A percentile compares a stretch with the other conserved stretches of the same genome.
phyloP scores from a whole-genome alignment of 805 yeast genomes.

The Saturnispora dispora region DNA sequence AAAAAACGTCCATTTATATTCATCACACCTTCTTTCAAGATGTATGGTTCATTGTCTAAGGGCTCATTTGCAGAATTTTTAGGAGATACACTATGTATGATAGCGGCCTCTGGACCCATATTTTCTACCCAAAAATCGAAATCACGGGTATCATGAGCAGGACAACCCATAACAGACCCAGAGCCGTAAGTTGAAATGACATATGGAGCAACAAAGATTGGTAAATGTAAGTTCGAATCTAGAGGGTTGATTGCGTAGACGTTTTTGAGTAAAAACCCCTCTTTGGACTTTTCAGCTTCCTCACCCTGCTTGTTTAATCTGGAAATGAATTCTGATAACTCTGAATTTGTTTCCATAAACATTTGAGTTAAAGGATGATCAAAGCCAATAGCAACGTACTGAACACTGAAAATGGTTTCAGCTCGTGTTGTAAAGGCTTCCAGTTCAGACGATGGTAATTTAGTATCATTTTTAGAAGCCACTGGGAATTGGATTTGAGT shows the following conservation, averaged over 20 bases:
- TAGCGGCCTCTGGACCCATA: slow-evolving; percentile 34
- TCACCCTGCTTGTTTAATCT: slow-evolving; percentile 30
- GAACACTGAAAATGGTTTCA: slow-evolving; percentile 78
- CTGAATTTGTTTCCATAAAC: slow-evolving; percentile 29
- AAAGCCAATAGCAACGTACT: slow-evolving; percentile 69
- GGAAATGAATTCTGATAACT: slow-evolving; percentile 40
- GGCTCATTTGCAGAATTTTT: slow-evolving; percentile 1
- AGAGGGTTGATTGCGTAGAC: slow-evolving; percentile 54
- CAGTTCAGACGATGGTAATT: slow-evolving; percentile 23
- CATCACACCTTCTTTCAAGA: slow-evolving; percentile 38
- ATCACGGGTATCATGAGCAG: slow-evolving; percentile 87
- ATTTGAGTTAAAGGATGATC: slow-evolving; percentile 53
- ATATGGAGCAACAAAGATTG: slow-evolving; percentile 86
- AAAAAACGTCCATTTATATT: slow-evolving; percentile 39
- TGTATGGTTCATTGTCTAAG: slow-evolving; percentile 26
- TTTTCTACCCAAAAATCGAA: slow-evolving; percentile 68
- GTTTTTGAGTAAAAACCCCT: slow-evolving; percentile 46
- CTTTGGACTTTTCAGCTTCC: slow-evolving; percentile 35
- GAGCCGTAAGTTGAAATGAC: slow-evolving; percentile 77
- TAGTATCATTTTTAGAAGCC: slow-evolving; percentile 9
- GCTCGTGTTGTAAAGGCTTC: slow-evolving; percentile 79
- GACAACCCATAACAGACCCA: slow-evolving; percentile 98
- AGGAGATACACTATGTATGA: slow-evolving; percentile 40
- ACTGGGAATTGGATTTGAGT: slow-evolving; percentile 51
- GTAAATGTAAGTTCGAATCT: slow-evolving; percentile 36